Evolutionary conservation across 495 filamentous ascomycete genomes (phyloP).

Genomic region (Neurospora intermedia): DNA sequence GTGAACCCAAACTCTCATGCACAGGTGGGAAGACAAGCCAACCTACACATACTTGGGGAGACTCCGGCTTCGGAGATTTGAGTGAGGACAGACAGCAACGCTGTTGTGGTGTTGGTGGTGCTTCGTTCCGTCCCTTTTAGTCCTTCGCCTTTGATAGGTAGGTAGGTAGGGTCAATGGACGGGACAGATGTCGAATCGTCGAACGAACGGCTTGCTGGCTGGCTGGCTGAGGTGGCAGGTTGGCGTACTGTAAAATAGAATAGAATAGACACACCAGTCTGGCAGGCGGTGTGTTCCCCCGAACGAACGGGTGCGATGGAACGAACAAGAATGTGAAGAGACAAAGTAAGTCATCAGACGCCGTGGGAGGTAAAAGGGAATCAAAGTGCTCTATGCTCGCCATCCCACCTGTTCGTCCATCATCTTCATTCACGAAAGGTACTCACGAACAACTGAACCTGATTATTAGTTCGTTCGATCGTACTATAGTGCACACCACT

Average conservation of each 20-base stretch:
- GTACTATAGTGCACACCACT: background rate
- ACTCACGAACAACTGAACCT: background rate
- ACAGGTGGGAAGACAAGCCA: background rate
- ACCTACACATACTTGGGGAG: no score
- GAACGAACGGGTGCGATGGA: background rate
- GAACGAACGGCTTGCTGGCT: background rate
- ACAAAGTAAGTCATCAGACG: background rate
- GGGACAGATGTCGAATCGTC: background rate
- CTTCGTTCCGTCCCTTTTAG: background rate
- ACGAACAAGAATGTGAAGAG: background rate
- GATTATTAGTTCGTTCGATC: background rate
- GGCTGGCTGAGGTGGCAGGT: background rate
- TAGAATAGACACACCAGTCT: background rate
- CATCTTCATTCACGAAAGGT: background rate
- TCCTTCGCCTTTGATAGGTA: background rate
- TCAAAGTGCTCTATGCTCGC: background rate
- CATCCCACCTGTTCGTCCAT: background rate
- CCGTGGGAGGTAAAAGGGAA: background rate
- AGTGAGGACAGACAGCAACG: background rate
- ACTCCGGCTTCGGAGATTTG: background rate
- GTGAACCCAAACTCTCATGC: background rate
- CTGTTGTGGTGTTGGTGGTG: background rate
- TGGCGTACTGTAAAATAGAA: background rate
- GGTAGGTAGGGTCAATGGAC: background rate
- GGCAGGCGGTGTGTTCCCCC: background rate